phyloP scores from a whole-genome alignment of 345 rosid species.

The Melaleuca alternifolia region DNA sequence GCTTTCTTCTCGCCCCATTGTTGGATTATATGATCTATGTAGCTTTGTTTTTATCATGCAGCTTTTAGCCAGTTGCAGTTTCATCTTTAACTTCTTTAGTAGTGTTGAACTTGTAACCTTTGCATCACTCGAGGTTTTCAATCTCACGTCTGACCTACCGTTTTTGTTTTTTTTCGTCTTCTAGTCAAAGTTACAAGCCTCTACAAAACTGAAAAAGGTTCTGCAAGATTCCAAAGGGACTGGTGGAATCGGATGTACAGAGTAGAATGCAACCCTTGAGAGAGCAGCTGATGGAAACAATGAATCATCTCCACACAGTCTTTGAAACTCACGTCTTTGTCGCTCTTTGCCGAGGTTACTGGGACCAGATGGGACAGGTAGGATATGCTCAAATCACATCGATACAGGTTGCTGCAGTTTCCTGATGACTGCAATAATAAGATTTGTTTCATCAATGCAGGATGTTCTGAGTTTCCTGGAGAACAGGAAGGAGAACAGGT shows the following conservation, averaged over 20 bases:
- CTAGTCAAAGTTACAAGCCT: conserved; percentile 67
- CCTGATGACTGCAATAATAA: neutral
- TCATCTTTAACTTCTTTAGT: neutral
- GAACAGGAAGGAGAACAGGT: conserved; percentile 89
- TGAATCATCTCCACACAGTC: conserved; percentile 68
- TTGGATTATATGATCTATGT: neutral
- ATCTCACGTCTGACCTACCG: neutral
- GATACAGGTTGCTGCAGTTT: neutral
- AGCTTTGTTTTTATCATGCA: neutral
- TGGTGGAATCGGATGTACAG: conserved; percentile 67
- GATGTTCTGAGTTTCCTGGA: conserved; percentile 84
- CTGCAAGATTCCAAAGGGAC: conserved; percentile 89
- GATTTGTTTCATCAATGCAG: conserved; percentile 15
- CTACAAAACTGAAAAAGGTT: conserved; percentile 86
- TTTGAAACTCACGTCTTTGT: conserved; percentile 74
- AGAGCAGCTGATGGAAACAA: conserved; percentile 68
- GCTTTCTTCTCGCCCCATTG: neutral
- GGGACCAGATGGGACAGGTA: conserved; percentile 98
- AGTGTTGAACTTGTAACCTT: neutral
- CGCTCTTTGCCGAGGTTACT: conserved; percentile 75
- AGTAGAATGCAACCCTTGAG: conserved; percentile 71
- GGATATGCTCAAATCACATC: neutral
- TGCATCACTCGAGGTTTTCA: neutral
- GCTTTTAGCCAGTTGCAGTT: neutral
- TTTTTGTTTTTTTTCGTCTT: neutral